Base-by-base conservation (phyloP, 2,329 filamentous ascomycete species). In the Neonectria ditissima region DNA sequence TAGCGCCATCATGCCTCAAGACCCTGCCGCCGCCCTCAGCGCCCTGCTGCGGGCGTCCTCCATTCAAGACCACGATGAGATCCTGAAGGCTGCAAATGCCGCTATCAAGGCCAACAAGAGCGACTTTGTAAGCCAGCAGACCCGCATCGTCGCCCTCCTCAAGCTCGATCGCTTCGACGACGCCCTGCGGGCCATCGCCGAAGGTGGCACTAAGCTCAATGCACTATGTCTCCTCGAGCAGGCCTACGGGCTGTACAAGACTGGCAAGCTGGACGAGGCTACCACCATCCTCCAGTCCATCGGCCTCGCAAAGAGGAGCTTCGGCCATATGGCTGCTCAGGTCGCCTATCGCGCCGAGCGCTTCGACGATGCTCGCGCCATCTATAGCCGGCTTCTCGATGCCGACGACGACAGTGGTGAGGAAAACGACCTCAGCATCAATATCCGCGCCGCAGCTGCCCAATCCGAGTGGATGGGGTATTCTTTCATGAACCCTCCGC, bases 111-210 rank as follows among this genome's bases (percentile, higher is more conserved):
- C 86, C 59, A 86, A 89, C 69, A 90, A 89, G 74, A 77, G 77
- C 56, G 85, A 90, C 68, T 63, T 77, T 32, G 81, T 87, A 43
- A 89, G 90, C 56, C 89, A 91, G 39, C 89, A 91, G 76, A 90
- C 89, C 37, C 90, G 91, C 65, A 85, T 91, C 14, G 86, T 95
- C 47, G 92, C 92, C 22, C 85, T 96, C 20, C 83, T 96, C 67
- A 93, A 94, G 76, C 87, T 96, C 70, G 93, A 96, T 78, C 91
- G 92, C 62, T 96, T 91, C 77, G 87, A 92, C 61, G 92, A 96
- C 77, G 92, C 91, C 48, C 81, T 93, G 51, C 87, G 88, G 63
- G 85, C 88, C 59, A 85, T 95, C 63, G 86, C 89, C 63, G 87
- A 89, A 37, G 88, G 84, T 18, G 88, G 89, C 52, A 82, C 86